Evolutionary conservation across 2,329 filamentous ascomycete species (phyloP), one percentile per base, ranked within the genome.

Genomic region (Sarocladiaceae sp.): DNA sequence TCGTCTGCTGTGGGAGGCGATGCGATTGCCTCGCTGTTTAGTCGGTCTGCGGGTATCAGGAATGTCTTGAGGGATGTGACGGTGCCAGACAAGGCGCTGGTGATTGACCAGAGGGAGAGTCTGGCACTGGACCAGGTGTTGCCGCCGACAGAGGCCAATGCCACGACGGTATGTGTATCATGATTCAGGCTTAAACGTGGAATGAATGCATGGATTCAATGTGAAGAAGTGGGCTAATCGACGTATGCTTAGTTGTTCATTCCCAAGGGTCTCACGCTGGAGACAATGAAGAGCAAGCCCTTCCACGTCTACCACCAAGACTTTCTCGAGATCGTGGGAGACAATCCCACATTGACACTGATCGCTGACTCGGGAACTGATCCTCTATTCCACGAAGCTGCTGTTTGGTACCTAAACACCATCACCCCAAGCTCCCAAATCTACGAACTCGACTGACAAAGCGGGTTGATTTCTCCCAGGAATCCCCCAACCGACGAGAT

Each of bases 381-480:
- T 37, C 72, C 71, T 0, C 51, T 74, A 4, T 79, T 75, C 34
- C 76, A 79, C 45, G 76, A 80, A 51, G 75, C 74, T 6, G 70
- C 74, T 9, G 65, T 75, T 0, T 79, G 72, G 71, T 55, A 31
- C n/a, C n/a, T n/a, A n/a, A n/a, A n/a, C n/a, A n/a, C n/a, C n/a
- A n/a, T n/a, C n/a, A n/a, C n/a, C n/a, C n/a, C n/a, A n/a, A n/a
- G n/a, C n/a, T n/a, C n/a, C n/a, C n/a, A n/a, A n/a, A n/a, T n/a
- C n/a, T n/a, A n/a, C n/a, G n/a, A n/a, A n/a, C n/a, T n/a, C n/a
- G n/a, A n/a, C n/a, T n/a, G n/a, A n/a, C n/a, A n/a, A n/a, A n/a
- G n/a, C n/a, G n/a, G n/a, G n/a, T n/a, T n/a, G n/a, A n/a, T n/a
- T n/a, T n/a, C n/a, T n/a, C 2, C 0, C 6, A 58, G 56, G 53